A percentile compares a stretch with the other conserved stretches of the same genome.
Conservation (phyloP, 257 asterid species). For the Gardenia jasminoides region DNA sequence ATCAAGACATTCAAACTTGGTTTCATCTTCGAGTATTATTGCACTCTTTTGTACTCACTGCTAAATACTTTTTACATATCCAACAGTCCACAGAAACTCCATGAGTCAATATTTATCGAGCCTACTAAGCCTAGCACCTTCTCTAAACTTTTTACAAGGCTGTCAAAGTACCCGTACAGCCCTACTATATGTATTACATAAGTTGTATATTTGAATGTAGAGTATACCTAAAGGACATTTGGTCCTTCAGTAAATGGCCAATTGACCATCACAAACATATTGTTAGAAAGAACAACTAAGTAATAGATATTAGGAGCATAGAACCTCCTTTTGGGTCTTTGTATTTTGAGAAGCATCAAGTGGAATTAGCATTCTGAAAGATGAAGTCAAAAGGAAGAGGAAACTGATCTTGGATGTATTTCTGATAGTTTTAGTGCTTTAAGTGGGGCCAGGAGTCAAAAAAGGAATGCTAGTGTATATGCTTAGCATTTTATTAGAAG, state of each 20-base stretch:
- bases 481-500: background rate
- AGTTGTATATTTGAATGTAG: no score
- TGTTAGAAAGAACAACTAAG: background rate
- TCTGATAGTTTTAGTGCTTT: background rate
- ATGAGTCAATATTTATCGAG: no score
- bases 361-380: conserved; percentile 1
- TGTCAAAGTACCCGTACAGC: background rate
- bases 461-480: background rate
- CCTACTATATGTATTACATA: background rate
- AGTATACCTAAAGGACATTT: no score
- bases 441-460: background rate
- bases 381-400: background rate
- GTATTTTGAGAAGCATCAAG: background rate
- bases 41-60: background rate
- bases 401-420: background rate
- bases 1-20: no score
- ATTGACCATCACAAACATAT: background rate
- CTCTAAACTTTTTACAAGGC: no score
- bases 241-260: background rate
- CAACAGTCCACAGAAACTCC: no score
- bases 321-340: background rate
- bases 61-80: no score
- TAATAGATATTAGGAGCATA: background rate
- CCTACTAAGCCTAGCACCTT: no score
- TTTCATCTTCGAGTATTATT: no score